Base-by-base conservation (phyloP, 257 asterid genomes). In the Solanum arcanum region DNA sequence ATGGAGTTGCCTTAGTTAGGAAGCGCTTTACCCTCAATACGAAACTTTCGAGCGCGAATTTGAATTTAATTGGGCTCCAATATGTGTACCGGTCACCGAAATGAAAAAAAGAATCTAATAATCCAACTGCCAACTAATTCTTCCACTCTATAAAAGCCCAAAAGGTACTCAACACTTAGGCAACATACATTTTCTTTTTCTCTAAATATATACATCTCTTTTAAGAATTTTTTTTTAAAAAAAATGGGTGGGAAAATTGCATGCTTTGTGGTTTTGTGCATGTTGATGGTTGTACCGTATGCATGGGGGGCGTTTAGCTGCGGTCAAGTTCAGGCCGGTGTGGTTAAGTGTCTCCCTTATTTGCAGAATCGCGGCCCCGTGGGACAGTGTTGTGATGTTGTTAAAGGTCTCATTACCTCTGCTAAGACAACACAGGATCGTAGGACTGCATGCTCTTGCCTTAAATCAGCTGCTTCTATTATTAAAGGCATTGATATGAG, bases 351-450 rank as follows among this genome's bases (percentile, higher is more conserved):
- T 39, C 6, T 88, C 9, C 37, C 29, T 23, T 88, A 88, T 86
- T 33, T 47, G 90, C 87, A 12, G 86, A 88, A 12, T 5, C 33
- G 11, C 20, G 81, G 83, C 20, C 88, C 23, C 0, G 69, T 80
- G 10, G 84, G 68, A 3, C 16, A 4, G 7, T 88, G 91, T 73
- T 90, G 91, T 72, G 0, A 0, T 6, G 90, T 87, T 21, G 72
- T 90, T 42, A 35, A 29, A 74, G n/a, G 41, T 5, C 42, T 90
- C 3, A 1, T 18, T 14, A 42, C n/a, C 29, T 83, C 80, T 1
- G 89, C 89, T 7, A 75, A 3, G 39, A 88, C 89, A 39, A 88
- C 87, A 29, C 11, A 59, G 3, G 90, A 90, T 21, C 88, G 89
- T 39, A 82, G 69, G 52, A 37, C 86, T 8, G 88, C 90, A 9